A percentile compares a stretch with the other conserved stretches of the same genome.
Conservation (phyloP, 2,329 filamentous ascomycete species). For the Epichloe sp. region DNA sequence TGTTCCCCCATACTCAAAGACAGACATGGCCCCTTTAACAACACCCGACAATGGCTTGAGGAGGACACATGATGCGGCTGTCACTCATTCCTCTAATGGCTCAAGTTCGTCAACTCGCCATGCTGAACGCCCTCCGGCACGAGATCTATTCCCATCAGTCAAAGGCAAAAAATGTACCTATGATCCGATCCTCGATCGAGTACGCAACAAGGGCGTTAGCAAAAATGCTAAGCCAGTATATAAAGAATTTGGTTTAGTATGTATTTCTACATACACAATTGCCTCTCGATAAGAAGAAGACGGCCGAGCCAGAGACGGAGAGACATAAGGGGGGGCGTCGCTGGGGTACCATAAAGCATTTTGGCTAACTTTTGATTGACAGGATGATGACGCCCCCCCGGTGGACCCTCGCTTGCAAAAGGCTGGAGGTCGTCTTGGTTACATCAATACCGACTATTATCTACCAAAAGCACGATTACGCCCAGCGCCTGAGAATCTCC, state of each 20-base stretch:
- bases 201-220: constrained; percentile 35
- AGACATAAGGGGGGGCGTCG: constrained; percentile 43
- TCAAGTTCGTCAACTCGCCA: constrained; percentile 21
- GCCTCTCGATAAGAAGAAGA: constrained; percentile 12
- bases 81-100: constrained; percentile 18
- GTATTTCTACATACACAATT: constrained; percentile 33
- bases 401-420: constrained; percentile 70
- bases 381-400: constrained; percentile 69
- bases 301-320: neutral
- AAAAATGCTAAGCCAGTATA: constrained; percentile 48
- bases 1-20: constrained; percentile 36
- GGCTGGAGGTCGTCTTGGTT: constrained; percentile 46
- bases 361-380: constrained; percentile 45
- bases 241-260: constrained; percentile 53
- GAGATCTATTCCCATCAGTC: constrained; percentile 40
- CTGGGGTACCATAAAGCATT: constrained; percentile 24
- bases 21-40: constrained; percentile 41
- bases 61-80: constrained; percentile 11
- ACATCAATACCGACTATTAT: constrained; percentile 58
- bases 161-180: constrained; percentile 46
- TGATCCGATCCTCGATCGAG: constrained; percentile 45
- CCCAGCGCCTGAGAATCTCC: constrained; percentile 64
- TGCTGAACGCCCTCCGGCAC: constrained; percentile 36
- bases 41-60: constrained; percentile 26
- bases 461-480: constrained; percentile 58